Percentiles rank a stretch among this genome's conserved stretches.
Conservation (phyloP, 768 basidiomycete species). For the Mycena vulgaris region DNA sequence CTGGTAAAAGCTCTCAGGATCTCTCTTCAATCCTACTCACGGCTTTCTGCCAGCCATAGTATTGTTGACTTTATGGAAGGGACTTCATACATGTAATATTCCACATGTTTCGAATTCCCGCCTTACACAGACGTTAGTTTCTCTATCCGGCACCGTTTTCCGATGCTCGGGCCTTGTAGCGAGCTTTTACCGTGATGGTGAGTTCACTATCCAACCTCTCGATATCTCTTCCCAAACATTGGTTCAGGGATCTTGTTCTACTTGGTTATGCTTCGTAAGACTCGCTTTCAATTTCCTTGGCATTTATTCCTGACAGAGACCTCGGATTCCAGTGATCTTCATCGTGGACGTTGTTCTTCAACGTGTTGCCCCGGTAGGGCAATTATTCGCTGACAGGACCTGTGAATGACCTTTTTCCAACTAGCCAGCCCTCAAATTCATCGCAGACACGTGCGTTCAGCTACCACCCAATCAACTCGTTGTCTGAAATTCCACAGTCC, state of each 20-base stretch:
- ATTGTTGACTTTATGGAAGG: conserved; percentile 25
- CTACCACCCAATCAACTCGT: neutral
- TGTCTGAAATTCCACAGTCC: conserved; percentile 1
- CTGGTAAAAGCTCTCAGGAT: neutral
- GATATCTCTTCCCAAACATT: neutral
- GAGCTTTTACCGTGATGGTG: conserved; percentile 30
- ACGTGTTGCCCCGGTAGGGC: neutral
- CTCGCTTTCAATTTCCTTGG: neutral
- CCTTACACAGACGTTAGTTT: neutral
- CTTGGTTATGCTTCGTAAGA: conserved; percentile 24
- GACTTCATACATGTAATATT: neutral
- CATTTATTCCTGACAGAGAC: neutral
- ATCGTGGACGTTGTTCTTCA: conserved; percentile 1
- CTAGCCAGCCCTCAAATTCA: conserved; percentile 2
- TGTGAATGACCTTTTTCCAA: neutral
- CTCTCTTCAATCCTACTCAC: neutral
- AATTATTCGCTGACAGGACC: no score
- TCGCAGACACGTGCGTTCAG: conserved; percentile 12
- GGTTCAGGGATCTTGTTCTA: conserved; percentile 22
- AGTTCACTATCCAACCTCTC: neutral
- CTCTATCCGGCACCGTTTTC: neutral
- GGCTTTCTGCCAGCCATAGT: conserved; percentile 2
- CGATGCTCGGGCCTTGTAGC: neutral
- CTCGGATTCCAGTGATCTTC: neutral
- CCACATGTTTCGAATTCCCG: neutral